Base-by-base conservation (phyloP, 805 yeast genomes). In the Yarrowia sp. region DNA sequence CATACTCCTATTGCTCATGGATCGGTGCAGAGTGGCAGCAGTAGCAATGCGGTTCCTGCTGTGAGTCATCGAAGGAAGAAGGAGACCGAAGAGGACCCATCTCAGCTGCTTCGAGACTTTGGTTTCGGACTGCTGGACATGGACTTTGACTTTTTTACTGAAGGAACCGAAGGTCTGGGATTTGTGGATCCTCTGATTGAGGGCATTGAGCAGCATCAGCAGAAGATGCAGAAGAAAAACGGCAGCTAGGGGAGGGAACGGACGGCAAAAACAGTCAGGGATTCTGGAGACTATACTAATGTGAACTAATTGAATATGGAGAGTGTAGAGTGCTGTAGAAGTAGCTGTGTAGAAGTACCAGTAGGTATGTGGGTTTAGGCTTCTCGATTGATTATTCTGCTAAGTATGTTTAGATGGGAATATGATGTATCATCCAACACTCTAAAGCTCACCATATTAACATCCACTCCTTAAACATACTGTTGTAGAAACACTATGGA, bases 121-220 rank as follows among this genome's bases (percentile, higher is more conserved):
- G 63, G 63, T 6, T 61, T 61, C 10, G 64, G 64, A 3, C 46
- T 61, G 26, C 64, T 69, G 61, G 71, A 70, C 35, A 65, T 70
- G 67, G 69, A 70, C 41, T 71, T 71, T 62, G 73, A 71, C 54
- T 71, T 71, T 59, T 66, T 70, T 26, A 71, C 69, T 68, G 72
- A 71, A 33, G 73, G 73, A 35, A 68, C 72, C 6, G 73, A 71
- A 48, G 73, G 73, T 12, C 66, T 71, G 14, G 72, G 70, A 3
- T 71, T 71, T 38, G 73, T 71, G 14, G 73, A 71, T 64, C 73
- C 71, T 8, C 65, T 71, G 44, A 69, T 71, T 66, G 72, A 71
- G 44, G 72, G 71, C 11, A 66, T 71, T 24, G 73, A 70, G 63
- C 73, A 71, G 65, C 70, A 66, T 36, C 70, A 70, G 22, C 64